These are phyloP conservation scores for Fusarium brevicatenulatum DNA, from an alignment of 2,329 filamentous ascomycete species.

Conservation along the genomic window DNA sequence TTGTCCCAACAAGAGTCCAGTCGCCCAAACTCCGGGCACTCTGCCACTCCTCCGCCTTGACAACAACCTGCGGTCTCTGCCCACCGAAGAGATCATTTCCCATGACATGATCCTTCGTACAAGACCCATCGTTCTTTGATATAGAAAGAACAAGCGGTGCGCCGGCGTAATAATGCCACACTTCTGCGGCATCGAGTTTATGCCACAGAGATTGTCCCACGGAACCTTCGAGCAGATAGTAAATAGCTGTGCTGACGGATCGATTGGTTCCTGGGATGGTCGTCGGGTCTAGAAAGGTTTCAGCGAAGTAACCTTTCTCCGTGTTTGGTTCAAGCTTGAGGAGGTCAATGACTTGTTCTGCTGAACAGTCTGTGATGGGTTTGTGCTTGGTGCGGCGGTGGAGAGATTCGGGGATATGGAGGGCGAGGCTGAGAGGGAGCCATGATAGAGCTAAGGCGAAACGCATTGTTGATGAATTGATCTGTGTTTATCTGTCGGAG, in stretches of 20 bases:
- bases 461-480: neutral
- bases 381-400: neutral
- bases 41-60: conserved; percentile 18
- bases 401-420: conserved; percentile 3
- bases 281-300: conserved; percentile 57
- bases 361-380: conserved; percentile 33
- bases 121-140: conserved; percentile 55
- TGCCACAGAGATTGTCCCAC: conserved; percentile 60
- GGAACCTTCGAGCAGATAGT: conserved; percentile 61
- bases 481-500: fast-evolving
- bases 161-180: conserved; percentile 66
- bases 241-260: conserved; percentile 61
- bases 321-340: conserved; percentile 56
- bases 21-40: conserved; percentile 9
- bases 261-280: conserved; percentile 45
- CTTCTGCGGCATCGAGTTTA: conserved; percentile 57
- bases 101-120: conserved; percentile 14
- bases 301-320: conserved; percentile 61
- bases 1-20: conserved; percentile 32
- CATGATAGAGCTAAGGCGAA: neutral
- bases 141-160: conserved; percentile 59
- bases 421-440: conserved; percentile 3
- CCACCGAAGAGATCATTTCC: conserved; percentile 4
- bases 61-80: conserved; percentile 25
- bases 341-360: conserved; percentile 55